Evolutionary conservation across 1,284 basidiomycete genomes (phyloP).

Genomic region (Microstroma glucosiphilum): DNA sequence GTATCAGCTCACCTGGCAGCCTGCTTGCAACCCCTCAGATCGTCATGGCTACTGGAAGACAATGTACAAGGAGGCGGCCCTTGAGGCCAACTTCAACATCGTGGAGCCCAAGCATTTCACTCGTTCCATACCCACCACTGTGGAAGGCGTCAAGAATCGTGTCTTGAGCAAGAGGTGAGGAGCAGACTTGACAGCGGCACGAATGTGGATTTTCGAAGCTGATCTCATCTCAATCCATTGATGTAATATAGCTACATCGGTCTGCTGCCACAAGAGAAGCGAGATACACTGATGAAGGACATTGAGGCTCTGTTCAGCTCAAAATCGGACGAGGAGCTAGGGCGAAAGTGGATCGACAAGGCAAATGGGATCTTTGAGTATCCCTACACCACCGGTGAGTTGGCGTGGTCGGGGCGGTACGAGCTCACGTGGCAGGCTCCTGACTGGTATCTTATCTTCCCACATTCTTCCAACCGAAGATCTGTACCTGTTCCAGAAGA

Average conservation of each 20-base stretch:
- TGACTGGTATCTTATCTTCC: slow-evolving; percentile 1
- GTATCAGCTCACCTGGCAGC: background rate
- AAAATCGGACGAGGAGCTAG: slow-evolving; percentile 22
- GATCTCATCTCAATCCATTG: background rate
- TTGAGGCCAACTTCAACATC: slow-evolving; percentile 18
- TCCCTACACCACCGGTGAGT: slow-evolving; percentile 13
- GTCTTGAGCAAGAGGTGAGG: slow-evolving; percentile 11
- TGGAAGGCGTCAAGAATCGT: slow-evolving; percentile 24
- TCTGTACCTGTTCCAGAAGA: slow-evolving; percentile 27
- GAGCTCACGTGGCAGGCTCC: background rate
- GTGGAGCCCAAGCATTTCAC: slow-evolving; percentile 23
- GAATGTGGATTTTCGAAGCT: no score
- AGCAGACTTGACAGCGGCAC: no score
- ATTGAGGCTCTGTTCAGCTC: slow-evolving; percentile 23
- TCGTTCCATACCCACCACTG: slow-evolving; percentile 32
- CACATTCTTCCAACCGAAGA: slow-evolving; percentile 14
- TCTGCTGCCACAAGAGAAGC: slow-evolving; percentile 25
- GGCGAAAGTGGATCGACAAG: slow-evolving; percentile 41
- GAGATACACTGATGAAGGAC: slow-evolving; percentile 16
- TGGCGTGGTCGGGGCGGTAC: slow-evolving; percentile 13
- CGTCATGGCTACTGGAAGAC: slow-evolving; percentile 40
- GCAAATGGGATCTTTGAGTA: slow-evolving; percentile 39
- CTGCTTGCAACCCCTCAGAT: slow-evolving; percentile 15
- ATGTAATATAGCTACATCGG: slow-evolving; percentile 27
- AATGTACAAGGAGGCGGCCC: slow-evolving; percentile 34